A percentile compares a stretch with the other conserved stretches of the same genome.
Conservation (phyloP, 129 eudicot genomes). For the carrot (Daucus carota) region DNA sequence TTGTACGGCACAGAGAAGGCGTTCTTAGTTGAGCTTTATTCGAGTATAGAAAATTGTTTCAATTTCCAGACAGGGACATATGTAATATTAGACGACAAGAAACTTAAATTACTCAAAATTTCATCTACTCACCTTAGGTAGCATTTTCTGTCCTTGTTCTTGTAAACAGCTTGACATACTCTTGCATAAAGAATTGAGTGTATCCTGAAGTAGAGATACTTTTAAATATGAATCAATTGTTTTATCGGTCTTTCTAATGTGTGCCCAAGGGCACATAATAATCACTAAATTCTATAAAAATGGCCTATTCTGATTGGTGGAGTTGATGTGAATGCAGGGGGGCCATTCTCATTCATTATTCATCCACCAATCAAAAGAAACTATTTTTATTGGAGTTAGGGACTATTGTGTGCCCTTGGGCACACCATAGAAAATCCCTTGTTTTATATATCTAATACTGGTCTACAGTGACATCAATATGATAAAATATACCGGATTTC, state of each 20-base stretch:
- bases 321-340: too few relatives aligned
- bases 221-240: not conserved
- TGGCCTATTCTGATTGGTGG: too few relatives aligned
- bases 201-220: conserved; percentile 37
- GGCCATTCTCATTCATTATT: too few relatives aligned
- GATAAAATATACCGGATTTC: conserved; percentile 45
- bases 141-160: conserved; percentile 41
- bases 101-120: not conserved
- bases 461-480: conserved; percentile 4
- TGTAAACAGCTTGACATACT: conserved; percentile 55
- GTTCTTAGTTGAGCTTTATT: not conserved
- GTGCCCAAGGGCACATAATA: too few relatives aligned
- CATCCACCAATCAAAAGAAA: too few relatives aligned
- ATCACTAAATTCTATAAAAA: too few relatives aligned
- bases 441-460: not conserved
- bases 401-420: too few relatives aligned
- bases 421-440: too few relatives aligned
- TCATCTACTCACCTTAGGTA: conserved; percentile 36
- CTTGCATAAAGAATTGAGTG: conserved; percentile 36
- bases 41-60: not conserved
- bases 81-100: not conserved
- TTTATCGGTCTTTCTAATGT: too few relatives aligned
- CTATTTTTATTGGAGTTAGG: too few relatives aligned
- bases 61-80: not conserved
- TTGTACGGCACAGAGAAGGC: not conserved